Percentiles rank a stretch among this genome's conserved stretches.
phyloP scores from a whole-genome alignment of 306 rosid genomes.

The Medicago lupulina region DNA sequence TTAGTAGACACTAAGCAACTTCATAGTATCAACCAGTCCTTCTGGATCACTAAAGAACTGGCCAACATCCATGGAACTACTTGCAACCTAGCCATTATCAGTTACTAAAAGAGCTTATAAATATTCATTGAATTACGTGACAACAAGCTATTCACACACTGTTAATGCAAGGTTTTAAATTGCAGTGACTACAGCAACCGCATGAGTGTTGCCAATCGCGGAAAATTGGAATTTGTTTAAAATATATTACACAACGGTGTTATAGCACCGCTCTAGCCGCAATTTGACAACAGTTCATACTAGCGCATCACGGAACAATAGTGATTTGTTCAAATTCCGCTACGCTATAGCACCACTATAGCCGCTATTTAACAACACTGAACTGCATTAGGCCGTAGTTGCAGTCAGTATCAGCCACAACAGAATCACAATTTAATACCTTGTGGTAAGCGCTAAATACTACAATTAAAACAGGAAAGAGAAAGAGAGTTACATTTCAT shows the following conservation, averaged over 20 bases:
- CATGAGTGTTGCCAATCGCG: background rate
- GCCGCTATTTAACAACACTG: background rate
- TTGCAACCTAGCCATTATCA: slow-evolving; percentile 25
- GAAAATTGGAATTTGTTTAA: background rate
- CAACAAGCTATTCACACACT: slow-evolving; percentile 5
- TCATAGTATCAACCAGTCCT: background rate
- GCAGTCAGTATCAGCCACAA: slow-evolving; percentile 18
- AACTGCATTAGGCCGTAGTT: background rate
- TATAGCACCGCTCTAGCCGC: background rate
- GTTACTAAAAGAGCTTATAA: slow-evolving; percentile 10
- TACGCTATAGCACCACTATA: background rate
- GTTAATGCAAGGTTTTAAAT: slow-evolving; percentile 14
- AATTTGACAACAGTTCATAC: background rate
- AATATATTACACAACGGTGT: background rate
- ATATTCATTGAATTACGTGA: background rate
- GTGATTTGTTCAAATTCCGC: background rate
- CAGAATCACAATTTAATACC: background rate
- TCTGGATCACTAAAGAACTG: background rate
- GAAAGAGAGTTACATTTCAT: slow-evolving; percentile 68
- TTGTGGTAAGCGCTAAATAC: slow-evolving; percentile 1
- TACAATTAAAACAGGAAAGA: slow-evolving; percentile 14
- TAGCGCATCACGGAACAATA: background rate
- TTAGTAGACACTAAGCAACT: background rate
- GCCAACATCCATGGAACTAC: slow-evolving; percentile 18
- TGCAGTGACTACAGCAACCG: slow-evolving; percentile 5